Evolutionary conservation across 768 basidiomycete genomes (phyloP).

Genomic region (Chiua virens): DNA sequence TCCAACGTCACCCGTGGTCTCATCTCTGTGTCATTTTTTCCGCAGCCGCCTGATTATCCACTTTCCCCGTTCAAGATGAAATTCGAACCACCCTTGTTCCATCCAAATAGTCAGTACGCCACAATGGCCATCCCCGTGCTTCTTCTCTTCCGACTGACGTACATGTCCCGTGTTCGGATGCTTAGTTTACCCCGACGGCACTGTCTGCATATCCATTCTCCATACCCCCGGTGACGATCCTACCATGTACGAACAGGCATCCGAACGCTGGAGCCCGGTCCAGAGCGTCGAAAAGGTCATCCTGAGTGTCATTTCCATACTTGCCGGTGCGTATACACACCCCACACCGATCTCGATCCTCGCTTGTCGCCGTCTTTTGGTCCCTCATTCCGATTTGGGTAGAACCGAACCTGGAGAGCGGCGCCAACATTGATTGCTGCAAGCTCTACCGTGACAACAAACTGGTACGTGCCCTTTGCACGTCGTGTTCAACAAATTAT

Average conservation of each 20-base stretch:
- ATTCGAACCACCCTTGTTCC: slow-evolving; percentile 95
- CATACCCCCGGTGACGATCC: slow-evolving; percentile 93
- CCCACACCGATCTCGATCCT: too few relatives aligned
- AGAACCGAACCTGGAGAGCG: slow-evolving; percentile 98
- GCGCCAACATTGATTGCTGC: slow-evolving; percentile 96
- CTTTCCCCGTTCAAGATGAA: slow-evolving; percentile 99
- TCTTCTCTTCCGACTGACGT: background rate
- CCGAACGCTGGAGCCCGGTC: slow-evolving; percentile 98
- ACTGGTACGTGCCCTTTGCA: slow-evolving; percentile 36
- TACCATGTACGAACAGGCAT: slow-evolving; percentile 91
- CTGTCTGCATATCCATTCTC: slow-evolving; percentile 96
- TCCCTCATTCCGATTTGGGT: background rate
- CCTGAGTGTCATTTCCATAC: slow-evolving; percentile 94
- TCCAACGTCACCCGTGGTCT: too few relatives aligned
- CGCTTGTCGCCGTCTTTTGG: background rate
- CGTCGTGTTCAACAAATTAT: background rate
- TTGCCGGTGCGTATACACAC: slow-evolving; percentile 61
- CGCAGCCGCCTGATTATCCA: slow-evolving; percentile 89
- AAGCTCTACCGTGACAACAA: slow-evolving; percentile 93
- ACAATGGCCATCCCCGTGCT: too few relatives aligned
- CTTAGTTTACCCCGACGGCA: slow-evolving; percentile 92
- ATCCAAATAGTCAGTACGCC: slow-evolving; percentile 86
- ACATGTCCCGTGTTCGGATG: too few relatives aligned
- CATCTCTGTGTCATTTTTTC: background rate
- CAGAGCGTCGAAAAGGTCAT: slow-evolving; percentile 98